Base-by-base conservation (phyloP, 208 protist genomes). In the Acanthamoeba royreba region DNA sequence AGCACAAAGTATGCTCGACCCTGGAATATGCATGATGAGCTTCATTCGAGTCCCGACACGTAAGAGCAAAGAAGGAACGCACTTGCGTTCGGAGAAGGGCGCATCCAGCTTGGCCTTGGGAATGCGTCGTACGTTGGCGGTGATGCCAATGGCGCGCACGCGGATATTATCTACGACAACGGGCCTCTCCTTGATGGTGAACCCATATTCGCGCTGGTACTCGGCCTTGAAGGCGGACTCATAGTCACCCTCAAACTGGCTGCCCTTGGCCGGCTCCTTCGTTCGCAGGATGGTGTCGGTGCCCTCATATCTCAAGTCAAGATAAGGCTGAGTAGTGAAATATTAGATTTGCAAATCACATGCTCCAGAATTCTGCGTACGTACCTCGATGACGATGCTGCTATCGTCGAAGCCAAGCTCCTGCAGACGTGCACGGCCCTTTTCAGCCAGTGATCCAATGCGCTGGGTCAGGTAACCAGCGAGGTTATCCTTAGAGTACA, bases 111-210 rank as follows among this genome's bases (percentile, higher is more conserved):
- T 55, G 45, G 0, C 13, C 47, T 63, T 88, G 47, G 79, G 45
- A 38, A 88, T 88, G 79, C 79, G 79, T 31, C 31, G 38, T 11
- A 88, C 49, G 79, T 61, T 61, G 43, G 43, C 35, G 13, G 58
- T 77, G 46, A 66, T 94, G 83, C 96, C 95, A 66, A 95, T 95
- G 35, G 95, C 98, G 53, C 98, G 97, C 22, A 99, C 97, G 77
- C 98, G 96, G 28, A 99, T 95, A 87, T 98, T 98, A 95, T 99
- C 98, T 47, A 99, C 96, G 31, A 98, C 61, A 69, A 99, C 97
- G 53, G 94, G 52, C 9, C 98, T 94, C n/a, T 95, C 94, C 17
- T 69, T 92, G 9, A 99, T 96, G n/a, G 97, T 94, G 83, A 99
- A 99, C 35, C 98, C 98, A 96, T 98, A 99, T 91, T 99, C 97